Conservation (phyloP, 1,139 yeast genomes). For the Yamadazyma dushanensis region DNA sequence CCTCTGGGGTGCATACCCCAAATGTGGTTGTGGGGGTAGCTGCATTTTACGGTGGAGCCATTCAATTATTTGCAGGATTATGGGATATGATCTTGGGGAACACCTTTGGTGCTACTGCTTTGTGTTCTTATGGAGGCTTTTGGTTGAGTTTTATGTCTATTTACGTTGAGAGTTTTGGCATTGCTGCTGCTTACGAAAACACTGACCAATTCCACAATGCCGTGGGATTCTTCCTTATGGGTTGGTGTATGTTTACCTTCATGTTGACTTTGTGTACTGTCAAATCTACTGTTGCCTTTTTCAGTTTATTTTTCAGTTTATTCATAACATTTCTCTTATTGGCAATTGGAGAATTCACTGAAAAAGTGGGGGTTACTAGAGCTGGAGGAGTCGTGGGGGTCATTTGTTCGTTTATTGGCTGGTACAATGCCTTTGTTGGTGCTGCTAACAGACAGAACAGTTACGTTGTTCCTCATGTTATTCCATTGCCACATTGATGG, state of each 20-base stretch:
- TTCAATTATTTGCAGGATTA: slow-evolving; percentile 64
- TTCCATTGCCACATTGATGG: slow-evolving; percentile 13
- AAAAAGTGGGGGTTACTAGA: slow-evolving; percentile 42
- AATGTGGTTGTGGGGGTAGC: slow-evolving; percentile 45
- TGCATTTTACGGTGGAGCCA: slow-evolving; percentile 58
- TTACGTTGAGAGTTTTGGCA: slow-evolving; percentile 55
- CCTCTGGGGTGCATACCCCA: slow-evolving; percentile 37
- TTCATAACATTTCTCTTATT: slow-evolving; percentile 57
- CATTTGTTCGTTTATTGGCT: slow-evolving; percentile 59
- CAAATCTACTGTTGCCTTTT: slow-evolving; percentile 65
- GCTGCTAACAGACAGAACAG: slow-evolving; percentile 27
- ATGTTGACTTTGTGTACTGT: slow-evolving; percentile 57
- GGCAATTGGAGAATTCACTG: slow-evolving; percentile 56
- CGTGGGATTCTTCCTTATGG: slow-evolving; percentile 60
- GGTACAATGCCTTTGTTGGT: slow-evolving; percentile 50
- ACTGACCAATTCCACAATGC: slow-evolving; percentile 49
- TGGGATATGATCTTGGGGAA: slow-evolving; percentile 67
- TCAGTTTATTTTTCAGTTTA: slow-evolving; percentile 52
- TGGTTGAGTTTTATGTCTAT: slow-evolving; percentile 70
- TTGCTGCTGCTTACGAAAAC: slow-evolving; percentile 49
- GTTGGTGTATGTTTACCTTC: slow-evolving; percentile 66
- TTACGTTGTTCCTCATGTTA: slow-evolving; percentile 24
- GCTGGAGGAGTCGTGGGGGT: slow-evolving; percentile 78
- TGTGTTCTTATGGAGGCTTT: slow-evolving; percentile 73
- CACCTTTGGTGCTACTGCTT: slow-evolving; percentile 64